Percentiles rank a stretch among this genome's conserved stretches.
Conservation (phyloP, 768 basidiomycete genomes). For the Podaxis sp. region DNA sequence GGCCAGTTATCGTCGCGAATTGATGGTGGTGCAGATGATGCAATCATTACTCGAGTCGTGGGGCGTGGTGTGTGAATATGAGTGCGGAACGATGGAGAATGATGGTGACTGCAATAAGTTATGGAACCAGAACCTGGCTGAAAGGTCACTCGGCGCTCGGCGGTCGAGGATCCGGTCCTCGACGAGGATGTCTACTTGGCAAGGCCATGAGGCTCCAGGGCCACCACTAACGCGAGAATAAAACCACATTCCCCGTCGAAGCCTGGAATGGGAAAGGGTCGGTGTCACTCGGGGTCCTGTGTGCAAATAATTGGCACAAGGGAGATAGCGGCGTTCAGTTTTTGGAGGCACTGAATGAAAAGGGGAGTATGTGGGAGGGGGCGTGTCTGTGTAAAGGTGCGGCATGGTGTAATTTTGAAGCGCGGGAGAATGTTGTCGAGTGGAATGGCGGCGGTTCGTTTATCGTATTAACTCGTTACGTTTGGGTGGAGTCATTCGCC, state of each 20-base stretch:
- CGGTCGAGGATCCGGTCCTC: conserved; percentile 12
- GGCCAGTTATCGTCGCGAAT: background rate
- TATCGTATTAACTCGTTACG: conserved; percentile 8
- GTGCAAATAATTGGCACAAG: background rate
- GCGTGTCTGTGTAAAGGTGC: background rate
- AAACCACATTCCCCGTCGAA: background rate
- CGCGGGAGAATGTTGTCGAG: background rate
- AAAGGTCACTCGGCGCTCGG: background rate
- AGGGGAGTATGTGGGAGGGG: background rate
- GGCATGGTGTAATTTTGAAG: background rate
- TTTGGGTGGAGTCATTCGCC: conserved; percentile 10
- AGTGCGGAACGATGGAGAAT: background rate
- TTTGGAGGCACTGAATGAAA: background rate
- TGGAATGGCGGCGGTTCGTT: background rate
- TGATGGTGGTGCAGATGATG: background rate
- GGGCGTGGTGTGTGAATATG: conserved; percentile 4
- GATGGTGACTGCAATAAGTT: conserved; percentile 5
- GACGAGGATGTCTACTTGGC: conserved; percentile 3
- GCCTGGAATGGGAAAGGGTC: conserved; percentile 1
- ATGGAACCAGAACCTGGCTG: background rate
- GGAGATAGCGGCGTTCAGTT: conserved; percentile 3
- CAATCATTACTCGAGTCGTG: conserved; percentile 2
- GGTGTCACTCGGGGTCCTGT: conserved; percentile 12
- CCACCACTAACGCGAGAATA: conserved; percentile 7
- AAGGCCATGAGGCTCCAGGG: conserved; percentile 13